Evolutionary conservation across 2,329 filamentous ascomycete genomes (phyloP), one percentile per base, ranked within the genome.

Genomic region (Talaromyces sp.): DNA sequence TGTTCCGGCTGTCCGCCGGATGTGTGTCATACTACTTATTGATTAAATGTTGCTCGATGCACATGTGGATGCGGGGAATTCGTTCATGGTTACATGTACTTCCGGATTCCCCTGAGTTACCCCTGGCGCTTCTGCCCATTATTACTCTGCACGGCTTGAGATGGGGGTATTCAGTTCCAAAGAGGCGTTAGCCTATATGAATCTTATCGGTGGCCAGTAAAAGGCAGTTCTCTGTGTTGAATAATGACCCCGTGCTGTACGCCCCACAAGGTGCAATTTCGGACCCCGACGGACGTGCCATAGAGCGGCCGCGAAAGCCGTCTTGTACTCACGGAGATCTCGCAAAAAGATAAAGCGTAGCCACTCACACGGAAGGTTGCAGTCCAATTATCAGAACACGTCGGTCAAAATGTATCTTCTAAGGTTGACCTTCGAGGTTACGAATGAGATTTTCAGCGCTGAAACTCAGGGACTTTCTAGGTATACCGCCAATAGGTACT

Each of bases 231-330:
- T 16, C 19, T 35, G 16, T 24, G 11, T 35, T 35, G 17, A 13
- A 8, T 9, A 13, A 22, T 27, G 19, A 24, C 20, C 39, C 39
- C 39, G 22, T 41, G 39, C 39, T 17, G 9, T 41, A 14, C 11
- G 43, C 43, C 43, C 43, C 43, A 35, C 7, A 33, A 24, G 17
- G 40, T 39, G 48, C 37, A 39, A 42, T 35, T 32, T 44, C 52
- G 52, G 52, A 51, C 44, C 39, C 52, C 52, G 52, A 55, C 52
- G 52, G 52, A 32, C 42, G 48, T 55, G 37, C 27, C 48, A 55
- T 51, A 43, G 16, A 47, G 17, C 33, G 40, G 20, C 37, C 24
- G 30, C 29, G 14, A 27, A 29, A 30, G 22, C 16, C 22, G n/a
- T 27, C 5, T 27, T 27, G 24, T 27, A 27, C 24, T 27, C 9